phyloP scores from a whole-genome alignment of 164 flowering plant genomes.

The Sextonia rubra region DNA sequence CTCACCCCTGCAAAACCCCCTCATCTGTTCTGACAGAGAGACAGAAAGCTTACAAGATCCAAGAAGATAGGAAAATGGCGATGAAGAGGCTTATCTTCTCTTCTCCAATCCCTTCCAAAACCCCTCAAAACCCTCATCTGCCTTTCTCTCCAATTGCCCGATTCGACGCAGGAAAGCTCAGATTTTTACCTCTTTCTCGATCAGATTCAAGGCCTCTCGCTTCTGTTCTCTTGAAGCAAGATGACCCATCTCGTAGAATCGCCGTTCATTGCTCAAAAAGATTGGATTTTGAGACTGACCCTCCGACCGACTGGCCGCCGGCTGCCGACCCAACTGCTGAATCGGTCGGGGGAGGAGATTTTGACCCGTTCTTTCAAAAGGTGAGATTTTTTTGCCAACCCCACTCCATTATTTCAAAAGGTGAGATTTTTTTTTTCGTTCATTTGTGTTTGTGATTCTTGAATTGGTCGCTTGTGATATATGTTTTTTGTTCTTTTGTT shows the following conservation, averaged over 20 bases:
- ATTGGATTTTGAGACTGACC: neutral
- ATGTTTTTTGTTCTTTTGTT: neutral
- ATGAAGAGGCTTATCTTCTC: slow-evolving; percentile 13
- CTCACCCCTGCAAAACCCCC: too few relatives aligned
- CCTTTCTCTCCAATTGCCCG: neutral
- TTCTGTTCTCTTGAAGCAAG: neutral
- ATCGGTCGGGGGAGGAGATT: neutral
- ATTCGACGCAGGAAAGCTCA: neutral
- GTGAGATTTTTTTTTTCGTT: neutral
- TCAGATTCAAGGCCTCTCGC: neutral
- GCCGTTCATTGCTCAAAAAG: neutral
- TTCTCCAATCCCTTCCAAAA: slow-evolving; percentile 8
- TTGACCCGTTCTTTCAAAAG: neutral
- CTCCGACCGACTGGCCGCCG: neutral
- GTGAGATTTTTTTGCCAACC: neutral
- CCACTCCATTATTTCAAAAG: too few relatives aligned
- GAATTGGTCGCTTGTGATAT: too few relatives aligned
- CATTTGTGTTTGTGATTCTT: neutral
- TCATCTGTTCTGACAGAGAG: too few relatives aligned
- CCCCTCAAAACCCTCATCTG: neutral
- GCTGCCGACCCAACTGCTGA: neutral
- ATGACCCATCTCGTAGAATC: neutral
- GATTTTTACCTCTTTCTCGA: neutral
- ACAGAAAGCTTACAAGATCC: neutral
- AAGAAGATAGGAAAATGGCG: neutral